phyloP scores from a whole-genome alignment of 2,329 filamentous ascomycete genomes.

The Cladosporium austrohemisphaericum region DNA sequence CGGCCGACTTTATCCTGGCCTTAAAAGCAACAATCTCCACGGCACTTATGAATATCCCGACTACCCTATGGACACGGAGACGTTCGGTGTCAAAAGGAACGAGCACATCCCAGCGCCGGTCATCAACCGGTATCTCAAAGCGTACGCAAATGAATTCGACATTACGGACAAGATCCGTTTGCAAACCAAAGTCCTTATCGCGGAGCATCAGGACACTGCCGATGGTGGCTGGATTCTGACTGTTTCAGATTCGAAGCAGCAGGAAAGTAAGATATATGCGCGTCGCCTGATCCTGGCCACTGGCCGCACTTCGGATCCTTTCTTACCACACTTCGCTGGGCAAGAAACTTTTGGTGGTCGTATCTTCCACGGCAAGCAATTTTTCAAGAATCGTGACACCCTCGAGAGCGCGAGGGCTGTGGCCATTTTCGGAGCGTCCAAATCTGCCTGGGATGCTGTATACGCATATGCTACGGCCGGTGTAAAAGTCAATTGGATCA shows the following conservation, averaged over 20 bases:
- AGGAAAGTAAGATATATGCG: conserved; percentile 18
- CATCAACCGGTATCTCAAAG: conserved; percentile 55
- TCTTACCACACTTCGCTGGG: conserved; percentile 51
- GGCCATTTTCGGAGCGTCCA: conserved; percentile 58
- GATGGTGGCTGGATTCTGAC: conserved; percentile 20
- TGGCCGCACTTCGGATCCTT: conserved; percentile 57
- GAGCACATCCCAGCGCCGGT: conserved; percentile 58
- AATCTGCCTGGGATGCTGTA: conserved; percentile 61
- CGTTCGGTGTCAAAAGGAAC: conserved; percentile 46
- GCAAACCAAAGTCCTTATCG: conserved; percentile 45
- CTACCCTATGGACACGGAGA: conserved; percentile 59
- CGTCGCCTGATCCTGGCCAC: conserved; percentile 59
- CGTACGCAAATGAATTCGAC: conserved; percentile 53
- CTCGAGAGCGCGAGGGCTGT: conserved; percentile 37
- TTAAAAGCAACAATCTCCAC: conserved; percentile 71
- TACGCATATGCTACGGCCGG: conserved; percentile 55
- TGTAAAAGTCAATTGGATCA: conserved; percentile 28
- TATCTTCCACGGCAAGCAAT: conserved; percentile 56
- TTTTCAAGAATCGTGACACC: conserved; percentile 41
- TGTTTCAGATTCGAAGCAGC: background rate
- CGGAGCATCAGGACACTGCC: conserved; percentile 41
- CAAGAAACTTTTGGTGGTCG: conserved; percentile 49
- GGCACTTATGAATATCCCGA: conserved; percentile 72
- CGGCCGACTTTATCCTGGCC: conserved; percentile 62
- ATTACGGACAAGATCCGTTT: conserved; percentile 50